A percentile compares a stretch with the other conserved stretches of the same genome.
phyloP scores from a whole-genome alignment of 2,329 filamentous ascomycete genomes.

The Cordyceps militaris region DNA sequence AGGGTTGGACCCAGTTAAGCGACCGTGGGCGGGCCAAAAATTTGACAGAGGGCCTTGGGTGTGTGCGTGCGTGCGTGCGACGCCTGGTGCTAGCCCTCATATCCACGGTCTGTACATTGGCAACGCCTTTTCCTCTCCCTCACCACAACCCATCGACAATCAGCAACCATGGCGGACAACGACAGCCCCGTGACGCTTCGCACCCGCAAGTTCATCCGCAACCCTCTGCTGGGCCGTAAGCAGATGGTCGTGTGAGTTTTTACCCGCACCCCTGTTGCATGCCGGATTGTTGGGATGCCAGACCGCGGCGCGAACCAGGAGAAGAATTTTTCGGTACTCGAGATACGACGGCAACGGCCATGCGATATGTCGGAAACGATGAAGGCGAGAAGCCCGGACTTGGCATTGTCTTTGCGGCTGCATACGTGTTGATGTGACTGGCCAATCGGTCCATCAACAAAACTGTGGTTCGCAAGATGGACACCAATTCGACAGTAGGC shows the following conservation, averaged over 20 bases:
- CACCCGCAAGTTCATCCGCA: constrained; percentile 99
- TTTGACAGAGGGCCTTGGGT: constrained; percentile 7
- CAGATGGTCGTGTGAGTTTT: constrained; percentile 97
- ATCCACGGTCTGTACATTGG: constrained; percentile 12
- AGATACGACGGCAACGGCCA: background rate
- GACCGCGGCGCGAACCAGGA: background rate
- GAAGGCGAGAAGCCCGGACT: too few relatives aligned
- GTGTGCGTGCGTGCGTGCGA: constrained; percentile 12
- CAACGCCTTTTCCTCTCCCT: constrained; percentile 15
- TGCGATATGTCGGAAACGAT: background rate
- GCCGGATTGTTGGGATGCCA: background rate
- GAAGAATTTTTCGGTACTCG: constrained; percentile 9
- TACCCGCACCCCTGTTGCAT: constrained; percentile 13
- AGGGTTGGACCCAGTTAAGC: constrained; percentile 42
- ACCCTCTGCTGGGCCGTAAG: constrained; percentile 96
- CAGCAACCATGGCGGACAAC: constrained; percentile 80
- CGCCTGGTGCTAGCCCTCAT: constrained; percentile 17
- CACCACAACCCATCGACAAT: constrained; percentile 25
- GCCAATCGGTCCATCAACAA: too few relatives aligned
- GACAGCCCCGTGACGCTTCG: constrained; percentile 74
- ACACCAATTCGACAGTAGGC: too few relatives aligned
- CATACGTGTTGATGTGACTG: too few relatives aligned
- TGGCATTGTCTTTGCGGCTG: too few relatives aligned
- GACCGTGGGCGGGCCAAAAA: constrained; percentile 24
- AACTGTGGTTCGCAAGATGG: too few relatives aligned